These are phyloP conservation scores for Alternaria sp. DNA, from an alignment of 2,329 filamentous ascomycete genomes.

Conservation along the genomic window DNA sequence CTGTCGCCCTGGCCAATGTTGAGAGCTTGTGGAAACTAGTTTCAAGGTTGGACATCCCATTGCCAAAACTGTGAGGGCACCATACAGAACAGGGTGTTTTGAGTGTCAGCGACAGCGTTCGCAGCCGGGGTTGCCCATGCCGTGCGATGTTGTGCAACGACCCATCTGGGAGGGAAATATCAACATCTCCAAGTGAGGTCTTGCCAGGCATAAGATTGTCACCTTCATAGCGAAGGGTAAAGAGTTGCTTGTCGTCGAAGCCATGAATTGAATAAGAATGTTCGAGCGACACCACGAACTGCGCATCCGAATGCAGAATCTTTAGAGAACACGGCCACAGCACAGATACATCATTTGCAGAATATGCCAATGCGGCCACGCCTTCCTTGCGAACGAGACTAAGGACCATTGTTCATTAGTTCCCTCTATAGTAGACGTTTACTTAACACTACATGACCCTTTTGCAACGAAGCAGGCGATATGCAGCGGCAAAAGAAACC, in stretches of 20 bases:
- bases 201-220: too few species aligned
- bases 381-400: constrained; percentile 14
- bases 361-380: constrained; percentile 10
- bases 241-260: too few species aligned
- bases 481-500: too few species aligned
- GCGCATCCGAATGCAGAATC: background rate
- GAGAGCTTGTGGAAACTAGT: background rate
- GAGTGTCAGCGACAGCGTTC: constrained; percentile 8
- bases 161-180: too few species aligned
- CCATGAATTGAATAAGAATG: too few species aligned
- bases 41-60: background rate
- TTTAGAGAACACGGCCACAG: constrained; percentile 9
- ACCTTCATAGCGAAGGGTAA: too few species aligned
- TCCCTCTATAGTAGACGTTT: too few species aligned
- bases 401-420: constrained; percentile 7
- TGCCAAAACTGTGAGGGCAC: constrained; percentile 6
- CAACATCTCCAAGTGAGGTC: too few species aligned
- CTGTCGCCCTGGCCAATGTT: too few species aligned
- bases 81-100: constrained; percentile 14
- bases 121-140: constrained; percentile 9
- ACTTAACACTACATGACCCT: too few species aligned
- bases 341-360: constrained; percentile 11
- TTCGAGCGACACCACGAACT: too few species aligned
- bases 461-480: too few species aligned
- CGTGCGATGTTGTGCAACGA: constrained; percentile 5